These are phyloP conservation scores for Hymenotorrendiella dingleyae DNA, from an alignment of 2,329 filamentous ascomycete genomes.

Conservation along the genomic window DNA sequence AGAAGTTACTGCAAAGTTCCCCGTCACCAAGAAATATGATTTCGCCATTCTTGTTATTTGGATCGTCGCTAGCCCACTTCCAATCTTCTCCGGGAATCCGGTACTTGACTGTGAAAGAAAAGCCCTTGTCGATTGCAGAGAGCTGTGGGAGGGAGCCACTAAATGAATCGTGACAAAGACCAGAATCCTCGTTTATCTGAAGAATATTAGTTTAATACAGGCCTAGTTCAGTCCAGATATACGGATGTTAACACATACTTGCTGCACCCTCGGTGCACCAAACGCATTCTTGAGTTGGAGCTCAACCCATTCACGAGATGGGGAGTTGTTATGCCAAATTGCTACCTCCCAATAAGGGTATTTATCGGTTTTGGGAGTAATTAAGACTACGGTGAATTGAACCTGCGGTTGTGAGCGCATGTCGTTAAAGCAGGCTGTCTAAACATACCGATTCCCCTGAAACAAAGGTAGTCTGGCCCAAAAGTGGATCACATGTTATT, in stretches of 20 bases:
- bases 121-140: neutral
- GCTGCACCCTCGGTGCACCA: neutral
- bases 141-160: neutral
- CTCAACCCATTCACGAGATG: conserved; percentile 2
- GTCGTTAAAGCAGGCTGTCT: neutral
- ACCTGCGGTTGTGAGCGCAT: neutral
- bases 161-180: neutral
- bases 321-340: conserved; percentile 6
- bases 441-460: neutral
- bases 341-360: conserved; percentile 3
- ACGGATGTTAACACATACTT: neutral
- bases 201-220: neutral
- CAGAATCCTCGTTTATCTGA: neutral
- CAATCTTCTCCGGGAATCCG: conserved; percentile 4
- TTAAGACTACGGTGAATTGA: neutral
- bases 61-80: conserved; percentile 4
- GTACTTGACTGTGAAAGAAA: conserved; percentile 8
- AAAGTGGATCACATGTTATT: neutral
- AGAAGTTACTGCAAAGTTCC: neutral
- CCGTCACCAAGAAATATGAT: conserved; percentile 4
- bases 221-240: neutral
- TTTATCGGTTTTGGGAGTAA: neutral
- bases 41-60: conserved; percentile 4
- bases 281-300: neutral
- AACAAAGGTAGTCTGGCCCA: neutral